Base-by-base conservation (phyloP, 768 basidiomycete genomes). In the Leccinum truebloodii region DNA sequence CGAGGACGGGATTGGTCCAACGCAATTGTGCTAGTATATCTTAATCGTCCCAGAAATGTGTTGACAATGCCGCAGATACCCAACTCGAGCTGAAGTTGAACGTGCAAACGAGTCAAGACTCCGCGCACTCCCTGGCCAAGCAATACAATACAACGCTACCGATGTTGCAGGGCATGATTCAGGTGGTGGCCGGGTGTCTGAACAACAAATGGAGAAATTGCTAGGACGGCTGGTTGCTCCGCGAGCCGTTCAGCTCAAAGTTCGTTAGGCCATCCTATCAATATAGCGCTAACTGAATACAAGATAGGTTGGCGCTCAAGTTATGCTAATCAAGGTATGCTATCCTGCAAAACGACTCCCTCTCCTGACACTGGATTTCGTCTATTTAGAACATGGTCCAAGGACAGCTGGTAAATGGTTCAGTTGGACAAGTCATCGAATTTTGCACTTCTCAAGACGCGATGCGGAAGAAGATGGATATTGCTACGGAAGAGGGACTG, bases 241-340 rank as follows among this genome's bases (percentile, higher is more conserved):
- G 6, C 75, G 75, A 54, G 52, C 37, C 9, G 70, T 86, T 30
- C 69, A 69, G n/a, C 68, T 86, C 44, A 87, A 86, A 75, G 85
- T 83, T 37, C 34, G 65, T 62, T n/a, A 6, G 20, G 20, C 32
- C 37, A 37, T 35, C 34, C 6, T 9, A 35, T 53, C 14, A n/a
- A 34, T 4, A 49, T 39, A 20, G 16, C 22, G 28, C 52, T 24
- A 54, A 32, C 53, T 59, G 51, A 67, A 61, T 35, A n/a, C 52
- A 46, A 48, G 30, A 48, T 56, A 92, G 83, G 78, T 88, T 55
- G 88, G 88, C 13, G 90, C 92, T 3, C 94, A 96, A 70, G 94
- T 96, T 4, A 93, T 93, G 91, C 71, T 90, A 3, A 80, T 89
- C 64, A 89, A 89, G 79, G 88, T 85, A 59, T 8, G 51, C 52